Conservation (phyloP, 2,329 filamentous ascomycete genomes). For the Ascomycota sp. region DNA sequence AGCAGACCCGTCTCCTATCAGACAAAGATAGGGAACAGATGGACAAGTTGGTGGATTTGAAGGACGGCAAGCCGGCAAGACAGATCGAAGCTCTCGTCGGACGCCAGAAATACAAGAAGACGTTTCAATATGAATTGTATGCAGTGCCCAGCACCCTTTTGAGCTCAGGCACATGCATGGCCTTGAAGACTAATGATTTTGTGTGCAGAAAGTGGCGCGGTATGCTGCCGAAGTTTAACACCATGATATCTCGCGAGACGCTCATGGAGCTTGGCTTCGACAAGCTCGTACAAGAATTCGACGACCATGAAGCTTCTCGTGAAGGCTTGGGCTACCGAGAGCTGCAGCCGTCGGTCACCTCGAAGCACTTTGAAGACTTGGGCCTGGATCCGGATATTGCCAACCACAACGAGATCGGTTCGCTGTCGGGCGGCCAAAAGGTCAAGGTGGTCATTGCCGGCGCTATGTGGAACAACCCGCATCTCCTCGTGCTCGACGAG, state of each 20-base stretch:
- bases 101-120: constrained; percentile 98
- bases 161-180: neutral
- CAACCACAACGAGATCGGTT: constrained; percentile 96
- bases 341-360: constrained; percentile 81
- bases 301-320: constrained; percentile 95
- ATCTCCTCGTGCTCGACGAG: constrained; percentile 91
- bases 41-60: constrained; percentile 72
- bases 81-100: constrained; percentile 81
- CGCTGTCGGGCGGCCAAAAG: constrained; percentile 90
- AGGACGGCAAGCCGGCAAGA: constrained; percentile 57
- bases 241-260: constrained; percentile 81
- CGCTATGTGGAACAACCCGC: constrained; percentile 98
- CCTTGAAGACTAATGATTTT: too few species aligned
- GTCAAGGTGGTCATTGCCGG: constrained; percentile 96
- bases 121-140: constrained; percentile 91
- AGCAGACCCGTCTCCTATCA: constrained; percentile 83
- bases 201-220: constrained; percentile 60
- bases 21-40: constrained; percentile 74
- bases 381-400: constrained; percentile 94
- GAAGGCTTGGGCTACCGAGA: constrained; percentile 93
- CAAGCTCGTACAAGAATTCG: constrained; percentile 94
- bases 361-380: constrained; percentile 94
- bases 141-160: constrained; percentile 9
- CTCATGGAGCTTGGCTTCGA: constrained; percentile 67
- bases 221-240: constrained; percentile 82